A percentile compares a stretch with the other conserved stretches of the same genome.
Conservation (phyloP, 352 stramenopile species). For the Phytophthora citricola region DNA sequence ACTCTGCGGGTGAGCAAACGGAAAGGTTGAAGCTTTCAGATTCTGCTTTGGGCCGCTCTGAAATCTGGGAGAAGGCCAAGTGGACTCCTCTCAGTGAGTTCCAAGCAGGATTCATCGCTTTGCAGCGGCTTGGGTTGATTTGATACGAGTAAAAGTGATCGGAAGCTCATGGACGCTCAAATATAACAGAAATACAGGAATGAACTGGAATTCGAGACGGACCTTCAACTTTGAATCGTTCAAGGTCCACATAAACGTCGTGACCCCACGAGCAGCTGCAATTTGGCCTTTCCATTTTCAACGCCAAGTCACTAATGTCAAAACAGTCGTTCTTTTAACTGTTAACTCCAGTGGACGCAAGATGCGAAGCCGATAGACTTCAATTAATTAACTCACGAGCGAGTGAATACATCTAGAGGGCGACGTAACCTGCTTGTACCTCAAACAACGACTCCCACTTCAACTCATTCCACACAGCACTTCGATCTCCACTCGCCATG, state of each 20-base stretch:
- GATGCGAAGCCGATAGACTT: too few relatives aligned
- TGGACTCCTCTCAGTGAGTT: constrained; percentile 14
- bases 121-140: neutral
- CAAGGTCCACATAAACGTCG: neutral
- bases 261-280: too few relatives aligned
- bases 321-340: neutral
- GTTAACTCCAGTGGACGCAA: too few relatives aligned
- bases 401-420: neutral
- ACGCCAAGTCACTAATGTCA: neutral
- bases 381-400: neutral
- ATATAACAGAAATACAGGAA: too few relatives aligned
- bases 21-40: too few relatives aligned
- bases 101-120: constrained; percentile 6
- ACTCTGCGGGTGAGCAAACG: too few relatives aligned
- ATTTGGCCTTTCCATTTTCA: too few relatives aligned
- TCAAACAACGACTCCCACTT: neutral
- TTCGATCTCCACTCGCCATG: neutral
- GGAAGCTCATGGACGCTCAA: too few relatives aligned
- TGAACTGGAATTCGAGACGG: too few relatives aligned
- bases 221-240: too few relatives aligned
- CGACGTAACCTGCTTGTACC: neutral
- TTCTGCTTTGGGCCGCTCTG: neutral
- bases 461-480: neutral
- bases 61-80: constrained; percentile 6
- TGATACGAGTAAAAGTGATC: neutral